Evolutionary conservation across 1,284 basidiomycete species (phyloP).

Genomic region (Ganoderma lingzhi): DNA sequence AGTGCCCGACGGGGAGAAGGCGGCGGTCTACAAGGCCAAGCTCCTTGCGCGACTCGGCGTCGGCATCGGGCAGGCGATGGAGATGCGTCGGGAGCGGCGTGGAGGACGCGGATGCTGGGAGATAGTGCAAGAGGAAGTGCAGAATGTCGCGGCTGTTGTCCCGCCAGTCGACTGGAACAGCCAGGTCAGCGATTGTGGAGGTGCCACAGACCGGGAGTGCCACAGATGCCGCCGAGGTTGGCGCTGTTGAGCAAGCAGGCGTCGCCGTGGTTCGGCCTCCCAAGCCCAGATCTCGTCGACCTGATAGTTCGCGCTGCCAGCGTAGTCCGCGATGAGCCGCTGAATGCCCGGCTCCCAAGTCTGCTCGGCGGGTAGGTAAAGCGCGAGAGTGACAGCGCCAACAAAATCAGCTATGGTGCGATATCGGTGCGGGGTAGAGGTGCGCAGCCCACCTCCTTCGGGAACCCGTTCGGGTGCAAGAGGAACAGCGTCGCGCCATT

Average conservation of each 20-base stretch:
- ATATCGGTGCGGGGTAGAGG: conserved; percentile 43
- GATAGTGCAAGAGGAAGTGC: conserved; percentile 54
- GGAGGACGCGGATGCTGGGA: conserved; percentile 40
- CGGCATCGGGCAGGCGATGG: conserved; percentile 50
- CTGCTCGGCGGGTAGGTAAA: conserved; percentile 42
- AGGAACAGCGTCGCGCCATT: conserved; percentile 46
- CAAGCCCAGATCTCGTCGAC: conserved; percentile 66
- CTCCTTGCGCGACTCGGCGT: conserved; percentile 49
- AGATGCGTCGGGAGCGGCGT: conserved; percentile 58
- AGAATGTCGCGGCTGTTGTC: conserved; percentile 60
- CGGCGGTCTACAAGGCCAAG: conserved; percentile 56
- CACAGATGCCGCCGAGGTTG: conserved; percentile 55
- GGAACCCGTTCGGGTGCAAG: conserved; percentile 46
- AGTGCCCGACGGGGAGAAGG: conserved; percentile 81
- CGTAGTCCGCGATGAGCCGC: conserved; percentile 35
- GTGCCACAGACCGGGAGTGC: conserved; percentile 23
- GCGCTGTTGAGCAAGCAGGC: conserved; percentile 56
- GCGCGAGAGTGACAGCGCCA: conserved; percentile 54
- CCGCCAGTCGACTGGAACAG: conserved; percentile 52
- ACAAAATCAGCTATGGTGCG: conserved; percentile 48
- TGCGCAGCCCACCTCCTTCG: conserved; percentile 41
- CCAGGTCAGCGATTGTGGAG: conserved; percentile 3
- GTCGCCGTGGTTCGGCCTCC: conserved; percentile 66
- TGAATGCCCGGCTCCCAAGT: conserved; percentile 45
- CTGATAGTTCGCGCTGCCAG: conserved; percentile 22